Evolutionary conservation across 139 green algal species (phyloP).

Genomic region (Micromonas pusilla): DNA sequence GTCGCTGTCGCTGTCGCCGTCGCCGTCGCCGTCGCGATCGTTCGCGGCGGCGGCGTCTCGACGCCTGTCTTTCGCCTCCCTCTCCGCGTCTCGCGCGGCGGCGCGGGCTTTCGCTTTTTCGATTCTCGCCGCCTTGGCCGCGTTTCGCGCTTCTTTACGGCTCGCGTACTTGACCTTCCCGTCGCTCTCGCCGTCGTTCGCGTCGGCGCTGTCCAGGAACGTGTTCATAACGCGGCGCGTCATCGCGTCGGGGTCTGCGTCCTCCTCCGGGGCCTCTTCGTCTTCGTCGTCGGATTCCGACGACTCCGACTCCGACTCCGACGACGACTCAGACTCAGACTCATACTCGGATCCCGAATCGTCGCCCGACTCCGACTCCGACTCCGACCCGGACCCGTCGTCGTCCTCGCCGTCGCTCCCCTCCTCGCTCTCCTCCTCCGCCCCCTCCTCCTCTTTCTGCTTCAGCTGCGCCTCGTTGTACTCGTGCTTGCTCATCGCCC

Average conservation of each 20-base stretch:
- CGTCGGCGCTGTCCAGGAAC: not conserved
- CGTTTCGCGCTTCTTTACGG: constrained; percentile 35
- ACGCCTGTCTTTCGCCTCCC: no score
- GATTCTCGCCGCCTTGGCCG: constrained; percentile 36
- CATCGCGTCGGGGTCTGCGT: not conserved
- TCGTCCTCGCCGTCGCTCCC: not conserved
- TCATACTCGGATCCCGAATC: not conserved
- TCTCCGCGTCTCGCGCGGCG: not conserved
- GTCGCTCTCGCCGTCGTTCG: not conserved
- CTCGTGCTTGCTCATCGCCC: constrained; percentile 72
- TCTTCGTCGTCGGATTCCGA: not conserved
- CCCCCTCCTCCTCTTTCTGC: not conserved
- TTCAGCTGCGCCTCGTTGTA: constrained; percentile 40
- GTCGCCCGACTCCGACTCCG: not conserved
- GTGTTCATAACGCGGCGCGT: not conserved
- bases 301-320: not conserved
- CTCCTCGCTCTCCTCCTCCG: not conserved
- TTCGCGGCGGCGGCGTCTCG: not conserved
- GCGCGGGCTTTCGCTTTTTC: not conserved
- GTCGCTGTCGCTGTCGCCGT: not conserved
- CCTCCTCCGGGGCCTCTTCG: constrained; percentile 6
- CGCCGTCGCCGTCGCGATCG: not conserved
- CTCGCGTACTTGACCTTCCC: not conserved
- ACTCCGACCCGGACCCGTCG: not conserved
- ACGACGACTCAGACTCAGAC: not conserved